phyloP scores from a whole-genome alignment of 768 basidiomycete genomes.

The Mycena vulgaris region DNA sequence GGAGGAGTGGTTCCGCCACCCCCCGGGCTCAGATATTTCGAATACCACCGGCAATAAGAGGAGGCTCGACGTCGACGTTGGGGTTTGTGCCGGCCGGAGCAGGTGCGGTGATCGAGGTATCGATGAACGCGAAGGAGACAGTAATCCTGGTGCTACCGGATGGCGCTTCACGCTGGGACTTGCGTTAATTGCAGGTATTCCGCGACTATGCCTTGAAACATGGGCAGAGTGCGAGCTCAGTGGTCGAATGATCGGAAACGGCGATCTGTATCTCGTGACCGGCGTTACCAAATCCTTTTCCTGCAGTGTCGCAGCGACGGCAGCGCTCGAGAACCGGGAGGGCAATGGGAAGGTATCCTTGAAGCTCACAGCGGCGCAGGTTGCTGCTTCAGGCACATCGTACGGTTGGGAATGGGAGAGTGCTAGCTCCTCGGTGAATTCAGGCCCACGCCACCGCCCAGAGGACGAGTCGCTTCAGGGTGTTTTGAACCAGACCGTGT shows the following conservation, averaged over 20 bases:
- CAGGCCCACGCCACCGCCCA: neutral
- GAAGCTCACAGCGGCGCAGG: too few species aligned
- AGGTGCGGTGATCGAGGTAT: slow-evolving; percentile 5
- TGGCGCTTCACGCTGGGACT: too few species aligned
- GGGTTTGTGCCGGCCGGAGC: neutral
- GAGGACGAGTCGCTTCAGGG: slow-evolving; percentile 6
- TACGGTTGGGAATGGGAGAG: slow-evolving; percentile 31
- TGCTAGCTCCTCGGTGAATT: slow-evolving; percentile 13
- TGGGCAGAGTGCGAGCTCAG: neutral
- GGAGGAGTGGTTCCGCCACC: too few species aligned
- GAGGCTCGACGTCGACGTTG: neutral
- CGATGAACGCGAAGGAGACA: slow-evolving; percentile 6
- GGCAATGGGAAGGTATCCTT: too few species aligned
- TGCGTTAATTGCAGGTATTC: too few species aligned
- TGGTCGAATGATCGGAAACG: too few species aligned
- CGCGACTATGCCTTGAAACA: too few species aligned
- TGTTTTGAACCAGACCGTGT: neutral
- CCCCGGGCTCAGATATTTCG: slow-evolving; percentile 12
- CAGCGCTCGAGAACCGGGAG: neutral
- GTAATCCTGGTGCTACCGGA: slow-evolving; percentile 24
- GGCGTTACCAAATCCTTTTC: too few species aligned
- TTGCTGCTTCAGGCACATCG: neutral
- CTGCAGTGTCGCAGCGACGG: neutral
- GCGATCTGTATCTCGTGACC: too few species aligned
- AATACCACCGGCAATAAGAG: neutral